These are phyloP conservation scores for Lasiosphaeriaceae sp. DNA, from an alignment of 495 filamentous ascomycete genomes.

Conservation along the genomic window DNA sequence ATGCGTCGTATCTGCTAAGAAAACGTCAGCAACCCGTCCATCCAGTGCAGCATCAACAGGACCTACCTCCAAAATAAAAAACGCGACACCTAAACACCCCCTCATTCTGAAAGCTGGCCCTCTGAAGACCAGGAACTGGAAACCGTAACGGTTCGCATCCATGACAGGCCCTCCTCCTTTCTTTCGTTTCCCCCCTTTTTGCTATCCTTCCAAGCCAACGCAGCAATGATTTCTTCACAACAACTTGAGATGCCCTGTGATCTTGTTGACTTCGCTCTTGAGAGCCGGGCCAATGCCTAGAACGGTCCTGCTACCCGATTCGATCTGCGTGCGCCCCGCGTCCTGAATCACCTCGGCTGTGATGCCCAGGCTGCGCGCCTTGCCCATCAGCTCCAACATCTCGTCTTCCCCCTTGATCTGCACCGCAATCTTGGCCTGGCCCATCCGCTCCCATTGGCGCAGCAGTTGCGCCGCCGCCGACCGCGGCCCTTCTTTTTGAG, in stretches of 20 bases:
- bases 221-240: constrained; percentile 46
- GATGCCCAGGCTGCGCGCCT: constrained; percentile 77
- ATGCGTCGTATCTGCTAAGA: too few species aligned
- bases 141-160: too few species aligned
- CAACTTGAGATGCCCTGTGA: constrained; percentile 86
- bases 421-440: constrained; percentile 90
- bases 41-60: too few species aligned
- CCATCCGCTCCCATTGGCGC: constrained; percentile 73
- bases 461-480: constrained; percentile 61
- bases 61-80: too few species aligned
- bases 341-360: constrained; percentile 87
- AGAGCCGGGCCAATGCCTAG: constrained; percentile 86
- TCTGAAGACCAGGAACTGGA: too few species aligned
- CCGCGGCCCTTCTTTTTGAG: constrained; percentile 36
- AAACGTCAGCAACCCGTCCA: too few species aligned
- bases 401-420: constrained; percentile 84
- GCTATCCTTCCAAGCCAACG: not conserved
- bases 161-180: too few species aligned
- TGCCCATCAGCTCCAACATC: constrained; percentile 67
- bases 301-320: constrained; percentile 84
- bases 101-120: too few species aligned
- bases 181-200: constrained; percentile 3
- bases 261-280: constrained; percentile 77
- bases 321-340: constrained; percentile 97
- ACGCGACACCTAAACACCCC: too few species aligned